Evolutionary conservation across 1,284 basidiomycete species (phyloP).

Genomic region (Mixia osmundae): DNA sequence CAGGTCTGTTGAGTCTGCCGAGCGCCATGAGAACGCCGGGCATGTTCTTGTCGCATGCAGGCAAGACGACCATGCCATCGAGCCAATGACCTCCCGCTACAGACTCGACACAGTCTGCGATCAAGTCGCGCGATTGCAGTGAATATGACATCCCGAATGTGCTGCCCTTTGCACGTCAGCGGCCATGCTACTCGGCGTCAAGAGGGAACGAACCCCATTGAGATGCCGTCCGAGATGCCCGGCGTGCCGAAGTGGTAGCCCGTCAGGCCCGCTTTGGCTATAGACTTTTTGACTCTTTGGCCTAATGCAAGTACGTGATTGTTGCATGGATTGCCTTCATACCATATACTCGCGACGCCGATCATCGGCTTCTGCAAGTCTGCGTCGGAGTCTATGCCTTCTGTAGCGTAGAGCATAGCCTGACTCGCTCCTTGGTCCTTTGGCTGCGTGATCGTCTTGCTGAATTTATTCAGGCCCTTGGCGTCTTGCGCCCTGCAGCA

Average conservation of each 20-base stretch:
- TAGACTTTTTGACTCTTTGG: slow-evolving; percentile 57
- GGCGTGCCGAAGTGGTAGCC: slow-evolving; percentile 95
- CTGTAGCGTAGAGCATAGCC: slow-evolving; percentile 93
- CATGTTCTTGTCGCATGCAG: slow-evolving; percentile 78
- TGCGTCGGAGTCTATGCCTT: slow-evolving; percentile 47
- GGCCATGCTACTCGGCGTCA: too few species aligned
- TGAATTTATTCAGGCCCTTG: slow-evolving; percentile 61
- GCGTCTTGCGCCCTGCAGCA: background rate
- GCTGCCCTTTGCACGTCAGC: slow-evolving; percentile 13
- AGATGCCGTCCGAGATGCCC: slow-evolving; percentile 92
- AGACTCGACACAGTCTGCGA: slow-evolving; percentile 72
- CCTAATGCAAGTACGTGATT: slow-evolving; percentile 74
- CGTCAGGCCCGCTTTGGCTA: slow-evolving; percentile 47
- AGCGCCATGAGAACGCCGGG: slow-evolving; percentile 74
- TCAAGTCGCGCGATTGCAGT: slow-evolving; percentile 65
- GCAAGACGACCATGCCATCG: slow-evolving; percentile 90
- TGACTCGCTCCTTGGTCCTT: slow-evolving; percentile 86
- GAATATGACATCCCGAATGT: slow-evolving; percentile 47
- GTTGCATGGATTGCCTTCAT: slow-evolving; percentile 82
- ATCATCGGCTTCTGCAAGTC: slow-evolving; percentile 86
- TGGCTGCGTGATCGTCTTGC: slow-evolving; percentile 54
- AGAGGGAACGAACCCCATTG: slow-evolving; percentile 58
- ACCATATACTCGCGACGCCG: slow-evolving; percentile 84
- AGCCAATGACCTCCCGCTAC: slow-evolving; percentile 94
- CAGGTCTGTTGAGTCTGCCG: slow-evolving; percentile 71